Evolutionary conservation across 1,284 basidiomycete genomes (phyloP), one percentile per base, ranked within the genome.

Genomic region (Ceratobasidium papillatum): DNA sequence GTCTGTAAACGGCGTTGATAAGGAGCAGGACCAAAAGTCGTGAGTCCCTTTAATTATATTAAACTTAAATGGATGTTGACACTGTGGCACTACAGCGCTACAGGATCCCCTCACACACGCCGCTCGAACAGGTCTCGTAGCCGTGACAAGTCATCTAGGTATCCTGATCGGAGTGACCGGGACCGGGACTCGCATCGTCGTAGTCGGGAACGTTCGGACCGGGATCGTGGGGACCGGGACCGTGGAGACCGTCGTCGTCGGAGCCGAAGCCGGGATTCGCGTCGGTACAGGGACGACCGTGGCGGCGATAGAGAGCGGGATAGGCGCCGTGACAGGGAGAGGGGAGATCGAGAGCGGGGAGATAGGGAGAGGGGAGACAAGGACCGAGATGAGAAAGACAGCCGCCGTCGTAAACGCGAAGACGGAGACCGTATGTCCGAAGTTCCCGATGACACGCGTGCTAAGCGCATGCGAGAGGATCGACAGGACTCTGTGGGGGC

Each of bases 71-170:
- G 9, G 30, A 45, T 43, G 59, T 43, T 62, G 59, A 66, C 64
- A 8, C 47, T 41, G 41, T 47, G 54, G 52, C 64, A 25, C 49
- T 32, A 54, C 68, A 75, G 25, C 51, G 66, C 43, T 56, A 88
- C 88, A 52, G 91, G 92, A 79, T 93, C 91, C 25, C 87, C 88
- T 77, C 87, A 87, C 61, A 92, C 91, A 41, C 86, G 85, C 78
- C 86, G 86, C 75, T 93, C 91, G 54, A 90, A 92, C 79, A 86
- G 88, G 76, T 93, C 92, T 27, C 83, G 83, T 65, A 93, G 92
- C 45, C 84, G 85, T 77, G 90, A 90, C 58, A 79, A 79, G 51
- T 77, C 78, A 5, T 76, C 75, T 32, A 71, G 74, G 27, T 77
- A 77, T 56, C 51, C 77, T n/a, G 79, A 80, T 58, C 75, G 87